phyloP scores from a whole-genome alignment of 1,139 yeast species.

The Diutina sp. region DNA sequence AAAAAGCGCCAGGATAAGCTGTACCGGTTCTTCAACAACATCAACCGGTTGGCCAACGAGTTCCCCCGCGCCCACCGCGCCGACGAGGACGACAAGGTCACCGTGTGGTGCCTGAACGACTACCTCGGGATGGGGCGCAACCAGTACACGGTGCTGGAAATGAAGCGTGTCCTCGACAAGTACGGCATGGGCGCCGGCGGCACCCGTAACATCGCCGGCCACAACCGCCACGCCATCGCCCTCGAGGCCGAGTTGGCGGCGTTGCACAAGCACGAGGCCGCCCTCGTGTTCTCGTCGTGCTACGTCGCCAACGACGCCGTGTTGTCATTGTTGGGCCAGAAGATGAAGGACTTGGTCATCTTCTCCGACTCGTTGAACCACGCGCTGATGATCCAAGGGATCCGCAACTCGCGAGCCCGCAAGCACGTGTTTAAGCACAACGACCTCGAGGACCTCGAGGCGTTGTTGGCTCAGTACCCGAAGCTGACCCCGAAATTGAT shows the following conservation, averaged over 20 bases:
- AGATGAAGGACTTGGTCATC: conserved; percentile 77
- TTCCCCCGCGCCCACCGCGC: conserved; percentile 88
- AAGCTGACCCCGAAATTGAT: conserved; percentile 79
- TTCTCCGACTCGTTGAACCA: conserved; percentile 91
- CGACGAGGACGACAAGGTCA: conserved; percentile 64
- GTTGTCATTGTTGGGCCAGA: conserved; percentile 83
- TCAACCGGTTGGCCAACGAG: conserved; percentile 87
- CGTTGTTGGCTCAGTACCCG: conserved; percentile 66
- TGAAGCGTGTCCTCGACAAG: conserved; percentile 71
- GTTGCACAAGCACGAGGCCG: conserved; percentile 89
- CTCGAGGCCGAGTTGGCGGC: conserved; percentile 83
- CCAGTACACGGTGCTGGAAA: conserved; percentile 54
- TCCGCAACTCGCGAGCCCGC: conserved; percentile 76
- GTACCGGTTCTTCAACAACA: conserved; percentile 91
- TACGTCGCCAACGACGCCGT: conserved; percentile 96
- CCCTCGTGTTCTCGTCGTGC: conserved; percentile 89
- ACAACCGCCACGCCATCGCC: conserved; percentile 74
- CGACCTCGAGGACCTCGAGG: conserved; percentile 72
- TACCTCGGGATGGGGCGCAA: conserved; percentile 91
- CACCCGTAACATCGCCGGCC: conserved; percentile 97
- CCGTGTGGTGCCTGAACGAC: conserved; percentile 98
- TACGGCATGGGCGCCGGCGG: conserved; percentile 99
- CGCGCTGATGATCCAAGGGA: conserved; percentile 96
- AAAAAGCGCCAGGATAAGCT: conserved; percentile 81
- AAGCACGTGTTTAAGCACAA: conserved; percentile 91